Evolutionary conservation across 192 early-diverging fungal species (phyloP).

Genomic region (Backusella mclennaniae): DNA sequence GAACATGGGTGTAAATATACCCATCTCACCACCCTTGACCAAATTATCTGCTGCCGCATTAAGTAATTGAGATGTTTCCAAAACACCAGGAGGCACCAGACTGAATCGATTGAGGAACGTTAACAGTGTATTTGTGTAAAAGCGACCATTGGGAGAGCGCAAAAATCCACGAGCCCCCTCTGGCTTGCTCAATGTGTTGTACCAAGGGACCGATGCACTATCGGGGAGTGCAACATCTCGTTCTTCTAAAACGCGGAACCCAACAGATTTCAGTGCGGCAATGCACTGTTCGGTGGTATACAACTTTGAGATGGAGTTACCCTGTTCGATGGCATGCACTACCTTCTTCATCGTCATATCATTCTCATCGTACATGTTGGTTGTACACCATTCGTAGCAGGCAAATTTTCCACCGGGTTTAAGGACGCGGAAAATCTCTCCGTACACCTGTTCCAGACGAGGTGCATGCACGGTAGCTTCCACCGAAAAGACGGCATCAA

Average conservation of each 20-base stretch:
- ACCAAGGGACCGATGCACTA: constrained; percentile 60
- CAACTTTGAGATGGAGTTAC: constrained; percentile 81
- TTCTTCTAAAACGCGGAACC: constrained; percentile 75
- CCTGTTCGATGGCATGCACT: constrained; percentile 81
- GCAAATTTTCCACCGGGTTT: constrained; percentile 89
- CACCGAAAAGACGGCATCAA: constrained; percentile 86
- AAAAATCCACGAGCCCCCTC: constrained; percentile 36
- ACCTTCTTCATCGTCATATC: constrained; percentile 71
- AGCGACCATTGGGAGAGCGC: constrained; percentile 51
- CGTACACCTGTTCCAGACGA: constrained; percentile 75
- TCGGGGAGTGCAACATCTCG: constrained; percentile 53
- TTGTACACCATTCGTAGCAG: constrained; percentile 91
- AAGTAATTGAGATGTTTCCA: constrained; percentile 75
- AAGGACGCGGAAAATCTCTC: constrained; percentile 80
- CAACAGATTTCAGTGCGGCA: constrained; percentile 71
- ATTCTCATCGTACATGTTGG: constrained; percentile 75
- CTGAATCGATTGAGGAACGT: constrained; percentile 71
- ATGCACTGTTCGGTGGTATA: constrained; percentile 68
- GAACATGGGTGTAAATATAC: constrained; percentile 93
- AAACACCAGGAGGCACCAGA: constrained; percentile 73
- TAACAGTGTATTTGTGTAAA: constrained; percentile 72
- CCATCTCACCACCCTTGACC: constrained; percentile 73
- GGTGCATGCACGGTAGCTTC: constrained; percentile 90
- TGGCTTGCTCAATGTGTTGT: constrained; percentile 51
- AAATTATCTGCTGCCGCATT: constrained; percentile 76